Percentiles rank a stretch among this genome's conserved stretches.
phyloP scores from a whole-genome alignment of 768 basidiomycete genomes.

The Boletus pseudopeckii region DNA sequence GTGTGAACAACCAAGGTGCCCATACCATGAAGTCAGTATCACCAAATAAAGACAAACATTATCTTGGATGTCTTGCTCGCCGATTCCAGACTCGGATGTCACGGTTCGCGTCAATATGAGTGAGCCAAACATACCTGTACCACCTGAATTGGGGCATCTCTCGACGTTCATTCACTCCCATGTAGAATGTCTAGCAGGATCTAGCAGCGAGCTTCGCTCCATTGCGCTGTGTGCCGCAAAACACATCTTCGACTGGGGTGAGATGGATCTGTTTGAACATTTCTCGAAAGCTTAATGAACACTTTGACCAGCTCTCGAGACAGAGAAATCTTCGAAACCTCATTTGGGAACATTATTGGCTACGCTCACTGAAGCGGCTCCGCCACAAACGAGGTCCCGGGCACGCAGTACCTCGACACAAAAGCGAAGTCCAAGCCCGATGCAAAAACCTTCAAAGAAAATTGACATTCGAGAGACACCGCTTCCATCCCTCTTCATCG shows the following conservation, averaged over 20 bases:
- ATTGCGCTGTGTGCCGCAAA: constrained; percentile 69
- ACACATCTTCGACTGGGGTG: constrained; percentile 74
- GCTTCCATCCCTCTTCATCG: constrained; percentile 66
- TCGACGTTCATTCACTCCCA: constrained; percentile 53
- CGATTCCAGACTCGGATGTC: no score
- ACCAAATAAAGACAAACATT: constrained; percentile 22
- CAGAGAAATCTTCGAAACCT: constrained; percentile 62
- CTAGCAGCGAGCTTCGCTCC: constrained; percentile 49
- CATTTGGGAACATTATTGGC: constrained; percentile 64
- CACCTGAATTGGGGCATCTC: constrained; percentile 45
- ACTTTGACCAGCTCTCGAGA: constrained; percentile 51
- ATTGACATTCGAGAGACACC: constrained; percentile 59
- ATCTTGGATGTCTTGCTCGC: background rate
- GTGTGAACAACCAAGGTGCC: background rate
- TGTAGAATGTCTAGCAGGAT: constrained; percentile 53
- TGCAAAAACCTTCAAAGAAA: constrained; percentile 32
- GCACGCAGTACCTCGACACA: constrained; percentile 36
- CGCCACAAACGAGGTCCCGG: constrained; percentile 75
- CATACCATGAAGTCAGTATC: background rate
- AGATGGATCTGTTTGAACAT: constrained; percentile 22
- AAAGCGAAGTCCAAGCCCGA: constrained; percentile 42
- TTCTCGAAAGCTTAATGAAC: background rate
- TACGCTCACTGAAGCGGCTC: constrained; percentile 62
- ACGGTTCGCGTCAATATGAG: constrained; percentile 9
- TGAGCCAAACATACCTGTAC: constrained; percentile 25